phyloP scores from a whole-genome alignment of 2,329 filamentous ascomycete genomes.

The Phyllosticta paracitricarpa region DNA sequence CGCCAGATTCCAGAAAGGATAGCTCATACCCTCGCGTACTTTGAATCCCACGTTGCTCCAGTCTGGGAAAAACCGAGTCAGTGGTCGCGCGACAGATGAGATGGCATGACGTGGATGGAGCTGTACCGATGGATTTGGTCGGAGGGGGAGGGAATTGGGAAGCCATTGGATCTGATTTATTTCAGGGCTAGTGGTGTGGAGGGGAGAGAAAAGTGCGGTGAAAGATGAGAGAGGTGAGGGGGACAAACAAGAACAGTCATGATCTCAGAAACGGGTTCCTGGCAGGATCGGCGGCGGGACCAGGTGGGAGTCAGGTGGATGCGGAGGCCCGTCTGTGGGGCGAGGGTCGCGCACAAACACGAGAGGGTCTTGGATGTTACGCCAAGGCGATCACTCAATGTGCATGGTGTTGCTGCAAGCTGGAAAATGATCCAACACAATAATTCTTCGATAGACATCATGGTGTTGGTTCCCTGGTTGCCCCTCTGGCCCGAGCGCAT shows the following conservation, averaged over 20 bases:
- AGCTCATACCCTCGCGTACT: constrained; percentile 66
- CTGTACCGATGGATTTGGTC: constrained; percentile 60
- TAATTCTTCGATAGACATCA: neutral
- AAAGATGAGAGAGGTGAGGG: neutral
- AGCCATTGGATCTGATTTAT: constrained; percentile 15
- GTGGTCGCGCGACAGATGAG: neutral
- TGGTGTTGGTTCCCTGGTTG: neutral
- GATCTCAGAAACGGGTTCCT: constrained; percentile 1
- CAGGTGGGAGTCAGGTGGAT: neutral
- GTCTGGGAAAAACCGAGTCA: constrained; percentile 40
- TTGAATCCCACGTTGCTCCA: constrained; percentile 91
- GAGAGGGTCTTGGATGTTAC: neutral
- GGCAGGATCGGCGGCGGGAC: constrained; percentile 7
- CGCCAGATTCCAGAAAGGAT: neutral
- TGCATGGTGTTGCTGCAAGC: neutral
- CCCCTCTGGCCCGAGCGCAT: neutral
- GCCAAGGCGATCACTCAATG: neutral
- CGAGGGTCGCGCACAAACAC: neutral
- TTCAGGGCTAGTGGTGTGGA: neutral
- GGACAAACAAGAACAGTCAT: neutral
- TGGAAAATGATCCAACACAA: neutral
- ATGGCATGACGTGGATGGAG: neutral
- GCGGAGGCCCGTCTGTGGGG: constrained; percentile 2
- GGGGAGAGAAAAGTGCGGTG: neutral
- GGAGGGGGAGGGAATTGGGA: constrained; percentile 62